Evolutionary conservation across 2,329 filamentous ascomycete genomes (phyloP).

Genomic region (Aspergillus sp.): DNA sequence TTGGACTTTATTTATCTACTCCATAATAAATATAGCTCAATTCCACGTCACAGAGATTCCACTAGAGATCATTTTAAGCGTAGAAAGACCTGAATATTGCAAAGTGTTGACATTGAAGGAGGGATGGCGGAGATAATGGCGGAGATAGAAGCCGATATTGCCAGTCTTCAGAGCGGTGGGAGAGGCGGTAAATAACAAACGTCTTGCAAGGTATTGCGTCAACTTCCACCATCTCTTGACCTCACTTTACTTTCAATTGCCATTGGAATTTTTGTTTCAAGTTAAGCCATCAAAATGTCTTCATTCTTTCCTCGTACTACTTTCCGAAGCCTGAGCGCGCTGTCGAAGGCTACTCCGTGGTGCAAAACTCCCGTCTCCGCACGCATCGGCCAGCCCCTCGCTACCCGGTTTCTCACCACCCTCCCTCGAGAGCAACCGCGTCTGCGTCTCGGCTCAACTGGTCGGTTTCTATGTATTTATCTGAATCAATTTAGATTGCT

Average conservation of each 20-base stretch:
- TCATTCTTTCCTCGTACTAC: constrained; percentile 26
- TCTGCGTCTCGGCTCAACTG: constrained; percentile 36
- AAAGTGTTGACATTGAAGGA: too few species aligned
- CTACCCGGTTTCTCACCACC: constrained; percentile 30
- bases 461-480: constrained; percentile 15
- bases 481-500: not conserved
- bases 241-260: not conserved
- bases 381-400: constrained; percentile 26
- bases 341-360: constrained; percentile 22
- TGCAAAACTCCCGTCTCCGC: constrained; percentile 19
- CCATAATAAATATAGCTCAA: too few species aligned
- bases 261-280: not conserved
- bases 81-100: too few species aligned
- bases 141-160: too few species aligned
- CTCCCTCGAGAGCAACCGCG: constrained; percentile 33
- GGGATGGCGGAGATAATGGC: too few species aligned
- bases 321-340: constrained; percentile 26
- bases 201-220: not conserved
- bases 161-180: not conserved
- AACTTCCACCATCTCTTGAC: not conserved
- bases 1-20: too few species aligned
- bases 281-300: constrained; percentile 24
- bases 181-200: not conserved
- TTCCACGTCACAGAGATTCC: fast-evolving
- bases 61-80: too few species aligned